Evolutionary conservation across 441 rosid species (phyloP).

Genomic region (Euphorbia schlechtendalii): DNA sequence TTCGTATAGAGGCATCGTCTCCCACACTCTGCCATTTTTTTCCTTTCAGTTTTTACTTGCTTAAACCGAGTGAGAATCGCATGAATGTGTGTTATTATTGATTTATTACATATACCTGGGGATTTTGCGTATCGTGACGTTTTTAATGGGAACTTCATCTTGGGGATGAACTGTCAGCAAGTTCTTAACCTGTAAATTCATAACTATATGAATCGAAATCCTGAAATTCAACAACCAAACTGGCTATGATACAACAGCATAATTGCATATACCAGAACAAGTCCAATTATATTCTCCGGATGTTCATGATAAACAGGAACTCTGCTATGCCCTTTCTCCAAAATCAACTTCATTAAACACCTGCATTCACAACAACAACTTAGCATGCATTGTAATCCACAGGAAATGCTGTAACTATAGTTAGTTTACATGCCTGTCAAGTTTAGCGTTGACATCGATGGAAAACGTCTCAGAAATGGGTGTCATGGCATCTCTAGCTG

Average conservation of each 20-base stretch:
- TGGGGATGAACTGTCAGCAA: conserved; percentile 67
- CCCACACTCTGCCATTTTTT: conserved; percentile 32
- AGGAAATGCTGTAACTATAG: too few species aligned
- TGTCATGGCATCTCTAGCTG: conserved; percentile 83
- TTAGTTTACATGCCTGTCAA: conserved; percentile 58
- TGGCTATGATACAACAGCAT: too few species aligned
- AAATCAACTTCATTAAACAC: conserved; percentile 51
- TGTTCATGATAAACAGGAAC: conserved; percentile 76
- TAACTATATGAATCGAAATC: not conserved
- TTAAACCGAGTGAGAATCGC: too few species aligned
- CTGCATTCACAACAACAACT: conserved; percentile 30
- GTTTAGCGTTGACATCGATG: conserved; percentile 63
- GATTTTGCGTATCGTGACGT: conserved; percentile 64
- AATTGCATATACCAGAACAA: conserved; percentile 43
- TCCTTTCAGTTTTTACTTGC: too few species aligned
- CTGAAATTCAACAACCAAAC: not conserved
- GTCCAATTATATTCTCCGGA: conserved; percentile 61
- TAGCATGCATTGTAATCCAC: not conserved
- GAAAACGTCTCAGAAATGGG: conserved; percentile 70
- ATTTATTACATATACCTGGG: conserved; percentile 77
- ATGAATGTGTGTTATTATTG: too few species aligned
- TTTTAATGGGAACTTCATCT: conserved; percentile 66
- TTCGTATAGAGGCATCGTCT: conserved; percentile 42
- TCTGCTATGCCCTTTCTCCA: conserved; percentile 80
- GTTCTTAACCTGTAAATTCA: conserved; percentile 55